phyloP scores from a whole-genome alignment of 805 yeast species.

The Saccharomycopsis vini region DNA sequence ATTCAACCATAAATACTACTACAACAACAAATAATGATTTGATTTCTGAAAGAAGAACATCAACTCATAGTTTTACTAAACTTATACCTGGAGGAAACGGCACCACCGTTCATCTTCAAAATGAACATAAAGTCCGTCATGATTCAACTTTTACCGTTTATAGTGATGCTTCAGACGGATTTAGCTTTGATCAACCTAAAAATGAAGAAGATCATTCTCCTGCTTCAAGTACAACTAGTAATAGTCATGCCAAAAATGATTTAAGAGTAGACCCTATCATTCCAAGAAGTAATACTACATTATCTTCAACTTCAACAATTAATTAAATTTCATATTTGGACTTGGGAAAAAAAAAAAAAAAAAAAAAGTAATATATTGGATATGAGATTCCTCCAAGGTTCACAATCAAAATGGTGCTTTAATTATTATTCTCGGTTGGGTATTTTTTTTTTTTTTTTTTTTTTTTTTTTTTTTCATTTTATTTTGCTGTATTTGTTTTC shows the following conservation, averaged over 20 bases:
- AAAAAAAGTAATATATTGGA: too few relatives aligned
- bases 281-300: slow-evolving; percentile 12
- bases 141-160: slow-evolving; percentile 12
- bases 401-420: too few relatives aligned
- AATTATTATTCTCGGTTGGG: too few relatives aligned
- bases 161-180: slow-evolving; percentile 17
- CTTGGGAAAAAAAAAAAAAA: not conserved
- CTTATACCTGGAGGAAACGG: too few relatives aligned
- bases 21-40: not conserved
- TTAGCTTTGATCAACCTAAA: slow-evolving; percentile 12
- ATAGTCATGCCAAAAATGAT: slow-evolving; percentile 2
- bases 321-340: too few relatives aligned
- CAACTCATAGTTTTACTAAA: slow-evolving; percentile 7
- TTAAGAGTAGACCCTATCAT: slow-evolving; percentile 11
- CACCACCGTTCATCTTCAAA: not conserved
- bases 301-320: not conserved
- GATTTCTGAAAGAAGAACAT: slow-evolving; percentile 6
- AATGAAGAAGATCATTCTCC: slow-evolving; percentile 3
- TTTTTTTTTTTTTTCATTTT: too few relatives aligned
- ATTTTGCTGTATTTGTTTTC: too few relatives aligned
- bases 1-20: not conserved
- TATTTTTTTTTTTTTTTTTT: too few relatives aligned
- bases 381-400: too few relatives aligned
- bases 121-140: slow-evolving; percentile 2
- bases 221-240: slow-evolving; percentile 8